These are phyloP conservation scores for Russula virescens DNA, from an alignment of 768 basidiomycete species.

Conservation along the genomic window DNA sequence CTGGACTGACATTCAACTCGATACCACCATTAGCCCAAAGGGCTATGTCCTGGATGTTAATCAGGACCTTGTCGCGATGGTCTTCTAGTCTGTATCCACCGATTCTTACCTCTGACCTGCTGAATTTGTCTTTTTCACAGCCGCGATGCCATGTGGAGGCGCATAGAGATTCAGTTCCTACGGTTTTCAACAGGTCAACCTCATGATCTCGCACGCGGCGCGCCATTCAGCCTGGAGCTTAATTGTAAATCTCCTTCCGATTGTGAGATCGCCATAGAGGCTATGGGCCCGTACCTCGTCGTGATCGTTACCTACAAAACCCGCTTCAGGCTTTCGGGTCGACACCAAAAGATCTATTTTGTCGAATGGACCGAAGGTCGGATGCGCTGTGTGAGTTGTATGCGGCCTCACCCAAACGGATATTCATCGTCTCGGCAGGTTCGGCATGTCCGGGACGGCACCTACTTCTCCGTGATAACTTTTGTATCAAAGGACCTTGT, in stretches of 20 bases:
- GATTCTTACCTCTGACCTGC: neutral
- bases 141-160: slow-evolving; percentile 11
- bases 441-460: slow-evolving; percentile 12
- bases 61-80: slow-evolving; percentile 15
- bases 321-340: slow-evolving; percentile 5
- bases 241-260: slow-evolving; percentile 14
- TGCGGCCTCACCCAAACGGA: neutral
- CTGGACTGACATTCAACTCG: slow-evolving; percentile 17
- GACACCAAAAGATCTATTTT: slow-evolving; percentile 13
- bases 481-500: slow-evolving; percentile 17
- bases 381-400: slow-evolving; percentile 11
- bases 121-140: neutral
- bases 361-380: slow-evolving; percentile 12
- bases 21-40: slow-evolving; percentile 11
- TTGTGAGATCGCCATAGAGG: slow-evolving; percentile 15
- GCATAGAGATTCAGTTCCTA: slow-evolving; percentile 6
- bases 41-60: slow-evolving; percentile 18
- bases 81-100: slow-evolving; percentile 9
- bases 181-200: slow-evolving; percentile 10
- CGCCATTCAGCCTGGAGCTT: neutral
- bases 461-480: slow-evolving; percentile 14
- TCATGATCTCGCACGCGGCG: neutral
- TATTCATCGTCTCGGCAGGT: slow-evolving; percentile 3
- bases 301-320: slow-evolving; percentile 12
- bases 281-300: slow-evolving; percentile 14